phyloP scores from a whole-genome alignment of 768 basidiomycete genomes.

The Amanita inopinata region DNA sequence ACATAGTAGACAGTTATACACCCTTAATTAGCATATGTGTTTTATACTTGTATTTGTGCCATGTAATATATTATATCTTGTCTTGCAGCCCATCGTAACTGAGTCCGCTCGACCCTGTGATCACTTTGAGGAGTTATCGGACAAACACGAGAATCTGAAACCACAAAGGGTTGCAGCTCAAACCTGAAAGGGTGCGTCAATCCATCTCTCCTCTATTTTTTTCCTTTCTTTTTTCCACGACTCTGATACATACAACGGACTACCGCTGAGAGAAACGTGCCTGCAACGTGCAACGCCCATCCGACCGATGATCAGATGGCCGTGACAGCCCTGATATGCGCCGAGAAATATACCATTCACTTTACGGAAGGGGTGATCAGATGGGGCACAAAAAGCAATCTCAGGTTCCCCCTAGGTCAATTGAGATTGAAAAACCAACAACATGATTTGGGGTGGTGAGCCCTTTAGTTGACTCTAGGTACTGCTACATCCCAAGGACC shows the following conservation, averaged over 20 bases:
- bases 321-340: background rate
- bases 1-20: slow-evolving; percentile 4
- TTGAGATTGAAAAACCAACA: too few relatives aligned
- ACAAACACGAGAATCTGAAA: background rate
- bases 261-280: slow-evolving; percentile 4
- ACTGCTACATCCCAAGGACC: slow-evolving; percentile 88
- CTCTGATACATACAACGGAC: background rate
- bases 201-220: too few relatives aligned
- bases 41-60: slow-evolving; percentile 7
- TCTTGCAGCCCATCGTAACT: background rate
- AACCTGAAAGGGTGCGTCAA: background rate
- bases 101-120: too few relatives aligned
- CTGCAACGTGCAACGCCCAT: slow-evolving; percentile 6
- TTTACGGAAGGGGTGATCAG: too few relatives aligned
- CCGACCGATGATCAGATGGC: background rate
- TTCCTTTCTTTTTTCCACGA: background rate
- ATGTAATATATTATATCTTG: slow-evolving; percentile 8
- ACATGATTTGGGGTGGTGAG: slow-evolving; percentile 1
- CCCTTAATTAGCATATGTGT: slow-evolving; percentile 6
- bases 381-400: too few relatives aligned
- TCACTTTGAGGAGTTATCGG: too few relatives aligned
- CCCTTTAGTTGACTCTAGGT: slow-evolving; percentile 48
- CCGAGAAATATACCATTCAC: background rate
- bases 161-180: too few relatives aligned
- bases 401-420: too few relatives aligned